Evolutionary conservation across 495 filamentous ascomycete genomes (phyloP), one percentile per base, ranked within the genome.

Genomic region (Xanthoparmelia taractica): DNA sequence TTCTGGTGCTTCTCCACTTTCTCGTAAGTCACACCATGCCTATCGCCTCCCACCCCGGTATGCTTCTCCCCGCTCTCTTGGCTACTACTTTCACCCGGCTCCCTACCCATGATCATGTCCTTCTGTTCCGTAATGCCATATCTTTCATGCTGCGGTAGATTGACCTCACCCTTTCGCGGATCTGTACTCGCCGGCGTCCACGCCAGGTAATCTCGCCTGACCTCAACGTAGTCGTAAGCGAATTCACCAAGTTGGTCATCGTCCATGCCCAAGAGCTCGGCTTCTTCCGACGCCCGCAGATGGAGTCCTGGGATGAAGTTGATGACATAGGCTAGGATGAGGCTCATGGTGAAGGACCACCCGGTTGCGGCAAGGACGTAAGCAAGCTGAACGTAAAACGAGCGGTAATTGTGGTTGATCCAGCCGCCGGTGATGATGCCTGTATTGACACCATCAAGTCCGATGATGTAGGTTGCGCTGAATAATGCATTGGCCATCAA

Each of bases 221-320:
- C 94, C 80, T 98, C 94, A 68, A 98, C 94, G 74, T 98, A 98
- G 76, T 98, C 94, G 78, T 98, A 98, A 10, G 94, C 95, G 72
- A 98, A 98, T 75, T 98, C 94, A 71, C 94, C 94, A 40, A 97
- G 87, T 73, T 98, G 94, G 77, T 98, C 94, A 73, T 97, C 95
- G 69, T 98, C 94, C 92, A 97, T 96, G 62, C 94, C 94, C 58
- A 97, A 84, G 25, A 98, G 83, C 75, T 98, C 94, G n/a, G 95
- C 94, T 77, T 98, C 90, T 69, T 96, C 91, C 38, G 86, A 90
- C 15, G 94, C 94, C 54, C 94, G 89, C 63, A 98, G 88, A 66
- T 96, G 84, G 18, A 98, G 82, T 36, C 95, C 95, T 8, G 94
- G 94, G 59, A 94, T 85, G 66, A 84, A 75, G 78, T 98, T 90